Conservation (phyloP, 495 filamentous ascomycete species). For the Aspergillus conjunctus region DNA sequence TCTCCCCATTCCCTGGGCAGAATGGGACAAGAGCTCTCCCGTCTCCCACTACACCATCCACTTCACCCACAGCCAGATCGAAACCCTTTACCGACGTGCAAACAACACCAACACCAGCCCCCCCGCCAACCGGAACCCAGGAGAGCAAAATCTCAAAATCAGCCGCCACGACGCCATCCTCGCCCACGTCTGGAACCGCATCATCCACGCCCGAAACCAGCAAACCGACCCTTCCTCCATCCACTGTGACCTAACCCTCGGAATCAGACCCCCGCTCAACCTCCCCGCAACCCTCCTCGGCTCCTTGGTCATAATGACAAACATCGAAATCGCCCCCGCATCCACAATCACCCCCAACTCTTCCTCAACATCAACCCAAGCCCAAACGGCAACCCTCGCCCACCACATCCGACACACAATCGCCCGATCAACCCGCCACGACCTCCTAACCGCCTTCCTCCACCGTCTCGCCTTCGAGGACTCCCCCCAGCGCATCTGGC, state of each 20-base stretch:
- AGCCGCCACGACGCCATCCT: constrained; percentile 38
- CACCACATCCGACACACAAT: constrained; percentile 32
- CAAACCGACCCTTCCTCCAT: constrained; percentile 21
- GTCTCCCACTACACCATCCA: constrained; percentile 31
- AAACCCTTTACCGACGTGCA: constrained; percentile 20
- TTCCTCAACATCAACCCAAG: constrained; percentile 3
- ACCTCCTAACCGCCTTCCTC: constrained; percentile 27
- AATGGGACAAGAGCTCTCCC: constrained; percentile 28
- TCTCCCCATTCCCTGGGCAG: constrained; percentile 30
- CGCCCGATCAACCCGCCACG: constrained; percentile 19
- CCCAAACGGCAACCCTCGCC: constrained; percentile 5
- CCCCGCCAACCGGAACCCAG: not conserved
- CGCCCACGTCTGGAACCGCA: constrained; percentile 35
- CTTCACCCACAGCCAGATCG: constrained; percentile 25
- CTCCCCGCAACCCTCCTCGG: constrained; percentile 31
- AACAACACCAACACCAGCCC: not conserved
- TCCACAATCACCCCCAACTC: constrained; percentile 18
- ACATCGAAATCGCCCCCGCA: constrained; percentile 22
- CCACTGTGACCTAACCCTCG: constrained; percentile 30
- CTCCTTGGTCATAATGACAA: constrained; percentile 29
- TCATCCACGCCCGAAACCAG: constrained; percentile 31
- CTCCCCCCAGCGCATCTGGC: constrained; percentile 39
- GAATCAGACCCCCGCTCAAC: constrained; percentile 21
- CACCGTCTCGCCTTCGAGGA: constrained; percentile 34
- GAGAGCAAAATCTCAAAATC: not conserved